These are phyloP conservation scores for Cenchrus purpureus DNA, from an alignment of 176 grass and related monocot species.

Conservation along the genomic window DNA sequence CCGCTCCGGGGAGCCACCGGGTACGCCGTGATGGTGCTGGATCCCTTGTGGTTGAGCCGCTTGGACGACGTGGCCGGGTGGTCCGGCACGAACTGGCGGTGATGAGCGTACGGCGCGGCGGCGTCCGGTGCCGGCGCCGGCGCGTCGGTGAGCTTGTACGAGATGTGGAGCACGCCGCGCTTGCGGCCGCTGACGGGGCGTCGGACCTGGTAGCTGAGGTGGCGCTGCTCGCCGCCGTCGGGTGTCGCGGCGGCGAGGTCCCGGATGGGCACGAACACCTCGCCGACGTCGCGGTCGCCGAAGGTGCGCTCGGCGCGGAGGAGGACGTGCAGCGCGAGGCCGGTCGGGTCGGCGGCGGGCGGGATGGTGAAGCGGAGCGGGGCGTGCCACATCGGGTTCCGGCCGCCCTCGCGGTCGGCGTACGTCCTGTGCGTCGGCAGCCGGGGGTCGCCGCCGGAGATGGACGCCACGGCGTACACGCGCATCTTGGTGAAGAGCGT, in stretches of 20 bases:
- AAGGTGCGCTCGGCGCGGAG: conserved; percentile 62
- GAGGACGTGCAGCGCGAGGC: conserved; percentile 55
- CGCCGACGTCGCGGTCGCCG: conserved; percentile 76
- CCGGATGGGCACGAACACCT: conserved; percentile 59
- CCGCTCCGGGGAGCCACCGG: conserved; percentile 13
- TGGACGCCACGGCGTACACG: conserved; percentile 74
- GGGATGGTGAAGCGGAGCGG: conserved; percentile 54
- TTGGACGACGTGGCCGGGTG: not conserved
- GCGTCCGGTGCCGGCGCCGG: not conserved
- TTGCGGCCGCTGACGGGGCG: conserved; percentile 50
- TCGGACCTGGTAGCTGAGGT: conserved; percentile 60
- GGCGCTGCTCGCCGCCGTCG: not conserved
- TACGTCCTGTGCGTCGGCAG: conserved; percentile 61
- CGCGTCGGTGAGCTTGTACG: conserved; percentile 48
- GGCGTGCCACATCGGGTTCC: conserved; percentile 66
- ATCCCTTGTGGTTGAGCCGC: not conserved
- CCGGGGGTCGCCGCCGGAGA: conserved; percentile 63
- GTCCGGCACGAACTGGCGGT: not conserved
- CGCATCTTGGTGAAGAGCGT: conserved; percentile 82
- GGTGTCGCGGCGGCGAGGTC: conserved; percentile 45
- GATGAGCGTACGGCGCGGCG: not conserved
- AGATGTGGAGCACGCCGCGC: conserved; percentile 56
- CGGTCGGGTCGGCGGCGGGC: conserved; percentile 30
- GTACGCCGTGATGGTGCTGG: conserved; percentile 11
- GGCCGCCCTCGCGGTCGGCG: conserved; percentile 56